Conservation (phyloP, 2,329 filamentous ascomycete species). For the Cyphellophora europaea region DNA sequence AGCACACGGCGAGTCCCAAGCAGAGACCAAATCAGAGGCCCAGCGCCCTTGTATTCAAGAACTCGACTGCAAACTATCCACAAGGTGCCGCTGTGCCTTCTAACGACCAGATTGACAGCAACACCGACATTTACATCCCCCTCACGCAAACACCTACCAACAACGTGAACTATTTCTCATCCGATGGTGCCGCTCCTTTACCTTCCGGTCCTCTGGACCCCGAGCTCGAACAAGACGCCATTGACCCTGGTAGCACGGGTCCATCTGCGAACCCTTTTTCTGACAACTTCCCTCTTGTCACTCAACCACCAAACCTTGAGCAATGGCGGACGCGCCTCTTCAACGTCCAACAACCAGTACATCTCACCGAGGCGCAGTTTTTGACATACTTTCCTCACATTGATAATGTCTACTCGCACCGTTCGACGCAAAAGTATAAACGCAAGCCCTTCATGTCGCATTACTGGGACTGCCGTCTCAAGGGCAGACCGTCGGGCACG, state of each 20-base stretch:
- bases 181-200: neutral
- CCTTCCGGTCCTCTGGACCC: neutral
- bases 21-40: neutral
- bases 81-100: no score
- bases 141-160: neutral
- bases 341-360: slow-evolving; percentile 63
- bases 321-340: slow-evolving; percentile 66
- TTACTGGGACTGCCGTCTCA: slow-evolving; percentile 77
- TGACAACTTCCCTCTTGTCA: slow-evolving; percentile 26
- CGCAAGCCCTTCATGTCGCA: slow-evolving; percentile 73
- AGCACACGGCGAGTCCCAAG: neutral
- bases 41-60: neutral
- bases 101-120: no score
- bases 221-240: no score
- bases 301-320: slow-evolving; percentile 58
- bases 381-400: slow-evolving; percentile 75
- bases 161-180: neutral
- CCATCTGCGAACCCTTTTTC: slow-evolving; percentile 10
- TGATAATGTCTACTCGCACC: slow-evolving; percentile 77
- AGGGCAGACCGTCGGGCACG: slow-evolving; percentile 68
- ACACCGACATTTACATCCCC: neutral
- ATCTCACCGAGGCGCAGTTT: slow-evolving; percentile 65
- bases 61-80: neutral
- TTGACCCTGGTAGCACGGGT: no score
- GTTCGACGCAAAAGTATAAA: slow-evolving; percentile 72